Evolutionary conservation across 331 rosid genomes (phyloP).

Genomic region (Stylosanthes scabra): DNA sequence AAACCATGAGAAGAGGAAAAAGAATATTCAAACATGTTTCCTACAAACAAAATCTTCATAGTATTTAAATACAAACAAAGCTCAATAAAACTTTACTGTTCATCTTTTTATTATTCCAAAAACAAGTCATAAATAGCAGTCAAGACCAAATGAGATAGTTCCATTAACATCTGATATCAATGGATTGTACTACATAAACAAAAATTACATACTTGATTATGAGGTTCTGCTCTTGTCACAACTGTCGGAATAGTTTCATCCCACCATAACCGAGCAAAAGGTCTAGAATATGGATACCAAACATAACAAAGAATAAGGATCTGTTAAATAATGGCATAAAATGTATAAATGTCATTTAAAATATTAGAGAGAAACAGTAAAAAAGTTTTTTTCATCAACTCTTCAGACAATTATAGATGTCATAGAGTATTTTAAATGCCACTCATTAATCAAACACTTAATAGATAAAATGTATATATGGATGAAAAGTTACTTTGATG

Average conservation of each 20-base stretch:
- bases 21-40: not conserved
- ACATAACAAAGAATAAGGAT: not conserved
- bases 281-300: slow-evolving; percentile 46
- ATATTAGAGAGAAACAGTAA: no score
- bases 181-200: not conserved
- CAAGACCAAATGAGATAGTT: not conserved
- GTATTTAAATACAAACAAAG: no score
- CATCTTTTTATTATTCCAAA: no score
- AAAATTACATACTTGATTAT: slow-evolving; percentile 58
- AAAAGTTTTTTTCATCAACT: not conserved
- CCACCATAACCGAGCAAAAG: slow-evolving; percentile 96
- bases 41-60: not conserved
- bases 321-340: not conserved
- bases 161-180: not conserved
- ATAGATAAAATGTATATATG: not conserved
- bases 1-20: not conserved
- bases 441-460: not conserved
- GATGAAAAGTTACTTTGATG: slow-evolving; percentile 44
- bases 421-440: not conserved
- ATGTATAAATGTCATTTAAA: no score
- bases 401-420: not conserved
- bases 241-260: slow-evolving; percentile 96
- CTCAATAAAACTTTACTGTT: no score
- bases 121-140: not conserved
- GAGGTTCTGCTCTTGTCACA: slow-evolving; percentile 73